Conservation (phyloP, 768 basidiomycete genomes). For the Tricholoma bakamatsutake region DNA sequence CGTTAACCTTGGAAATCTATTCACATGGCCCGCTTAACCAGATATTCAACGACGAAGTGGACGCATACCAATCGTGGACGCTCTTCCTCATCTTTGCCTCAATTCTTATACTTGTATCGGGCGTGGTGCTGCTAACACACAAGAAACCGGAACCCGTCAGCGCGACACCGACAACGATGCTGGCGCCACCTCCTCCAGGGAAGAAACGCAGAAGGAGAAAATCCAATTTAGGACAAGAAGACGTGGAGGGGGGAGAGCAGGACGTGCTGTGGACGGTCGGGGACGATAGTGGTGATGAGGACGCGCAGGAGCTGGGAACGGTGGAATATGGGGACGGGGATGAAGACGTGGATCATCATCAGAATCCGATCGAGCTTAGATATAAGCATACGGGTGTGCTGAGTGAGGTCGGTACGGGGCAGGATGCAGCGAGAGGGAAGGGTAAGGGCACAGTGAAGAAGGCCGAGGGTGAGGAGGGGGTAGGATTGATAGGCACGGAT, state of each 20-base stretch:
- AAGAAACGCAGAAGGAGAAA: slow-evolving; percentile 16
- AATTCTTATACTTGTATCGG: slow-evolving; percentile 79
- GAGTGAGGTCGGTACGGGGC: not conserved
- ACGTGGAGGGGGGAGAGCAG: slow-evolving; percentile 25
- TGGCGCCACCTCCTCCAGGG: slow-evolving; percentile 28
- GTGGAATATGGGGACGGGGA: slow-evolving; percentile 37
- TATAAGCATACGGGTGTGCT: slow-evolving; percentile 14
- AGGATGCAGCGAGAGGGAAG: slow-evolving; percentile 2
- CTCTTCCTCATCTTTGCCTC: slow-evolving; percentile 85
- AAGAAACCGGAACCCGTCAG: slow-evolving; percentile 72
- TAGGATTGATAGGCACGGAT: slow-evolving; percentile 36
- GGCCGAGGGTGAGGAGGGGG: slow-evolving; percentile 33
- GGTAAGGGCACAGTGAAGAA: slow-evolving; percentile 8
- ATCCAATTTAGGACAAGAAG: slow-evolving; percentile 2
- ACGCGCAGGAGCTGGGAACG: slow-evolving; percentile 19
- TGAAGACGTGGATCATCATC: slow-evolving; percentile 38
- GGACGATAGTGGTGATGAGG: slow-evolving; percentile 65
- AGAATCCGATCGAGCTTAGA: slow-evolving; percentile 30
- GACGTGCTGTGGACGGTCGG: slow-evolving; percentile 68
- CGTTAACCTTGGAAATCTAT: not conserved
- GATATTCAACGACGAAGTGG: slow-evolving; percentile 83
- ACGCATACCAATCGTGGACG: slow-evolving; percentile 83
- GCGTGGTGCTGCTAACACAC: slow-evolving; percentile 90
- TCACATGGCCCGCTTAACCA: not conserved
- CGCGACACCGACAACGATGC: slow-evolving; percentile 15